These are phyloP conservation scores for Albifimbria verrucaria DNA, from an alignment of 2,329 filamentous ascomycete genomes.

Conservation along the genomic window DNA sequence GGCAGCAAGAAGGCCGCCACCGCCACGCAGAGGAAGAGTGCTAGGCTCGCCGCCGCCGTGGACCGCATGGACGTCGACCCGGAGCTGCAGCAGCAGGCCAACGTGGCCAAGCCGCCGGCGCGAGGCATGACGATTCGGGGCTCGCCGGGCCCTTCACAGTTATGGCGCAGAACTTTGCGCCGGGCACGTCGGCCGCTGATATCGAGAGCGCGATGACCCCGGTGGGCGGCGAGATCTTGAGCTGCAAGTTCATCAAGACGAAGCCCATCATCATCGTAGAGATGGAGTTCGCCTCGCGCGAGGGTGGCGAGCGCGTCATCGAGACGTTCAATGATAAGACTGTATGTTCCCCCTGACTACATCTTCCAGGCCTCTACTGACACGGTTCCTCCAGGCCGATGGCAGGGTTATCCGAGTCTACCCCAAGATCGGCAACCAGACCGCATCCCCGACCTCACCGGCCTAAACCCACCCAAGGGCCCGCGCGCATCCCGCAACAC, in stretches of 20 bases:
- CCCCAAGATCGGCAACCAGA: conserved; percentile 52
- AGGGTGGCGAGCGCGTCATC: conserved; percentile 72
- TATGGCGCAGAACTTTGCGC: conserved; percentile 77
- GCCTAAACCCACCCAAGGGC: conserved; percentile 28
- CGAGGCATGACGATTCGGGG: conserved; percentile 68
- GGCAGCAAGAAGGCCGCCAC: conserved; percentile 22
- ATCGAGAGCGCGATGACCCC: conserved; percentile 80
- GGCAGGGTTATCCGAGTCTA: conserved; percentile 72
- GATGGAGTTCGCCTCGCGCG: conserved; percentile 68
- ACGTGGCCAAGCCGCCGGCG: conserved; percentile 10
- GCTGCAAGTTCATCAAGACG: conserved; percentile 65
- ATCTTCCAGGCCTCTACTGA: background rate
- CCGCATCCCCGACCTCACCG: conserved; percentile 15
- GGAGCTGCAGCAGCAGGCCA: background rate
- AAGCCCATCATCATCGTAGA: conserved; percentile 73
- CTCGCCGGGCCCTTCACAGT: conserved; percentile 68
- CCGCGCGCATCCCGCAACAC: conserved; percentile 24
- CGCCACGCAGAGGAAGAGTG: conserved; percentile 24
- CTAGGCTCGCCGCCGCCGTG: conserved; percentile 43
- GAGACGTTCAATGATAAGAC: conserved; percentile 75
- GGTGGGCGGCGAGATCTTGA: conserved; percentile 64
- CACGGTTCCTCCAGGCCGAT: conserved; percentile 55
- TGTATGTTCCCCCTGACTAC: conserved; percentile 40
- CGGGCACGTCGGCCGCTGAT: conserved; percentile 76
- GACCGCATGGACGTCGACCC: conserved; percentile 30